Evolutionary conservation across 2,329 filamentous ascomycete species (phyloP).

Genomic region (Pestalotiopsis sp.): DNA sequence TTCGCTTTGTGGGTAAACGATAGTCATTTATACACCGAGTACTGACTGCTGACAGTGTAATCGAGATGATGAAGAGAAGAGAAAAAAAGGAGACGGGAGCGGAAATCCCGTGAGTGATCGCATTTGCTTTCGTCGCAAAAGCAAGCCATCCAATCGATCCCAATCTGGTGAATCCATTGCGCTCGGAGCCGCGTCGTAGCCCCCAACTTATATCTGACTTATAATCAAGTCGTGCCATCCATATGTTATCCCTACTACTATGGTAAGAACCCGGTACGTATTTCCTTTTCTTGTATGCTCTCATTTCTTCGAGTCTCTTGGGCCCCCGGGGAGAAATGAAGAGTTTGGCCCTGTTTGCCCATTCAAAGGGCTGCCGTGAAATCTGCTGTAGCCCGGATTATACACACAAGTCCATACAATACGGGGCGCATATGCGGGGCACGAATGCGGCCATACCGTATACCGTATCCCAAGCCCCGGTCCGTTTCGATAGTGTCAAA

Average conservation of each 20-base stretch:
- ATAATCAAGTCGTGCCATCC: neutral
- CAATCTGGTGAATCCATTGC: neutral
- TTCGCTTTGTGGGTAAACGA: neutral
- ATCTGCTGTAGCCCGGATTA: neutral
- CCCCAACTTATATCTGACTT: neutral
- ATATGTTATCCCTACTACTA: neutral
- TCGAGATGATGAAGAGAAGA: neutral
- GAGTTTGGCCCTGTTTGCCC: too few relatives aligned
- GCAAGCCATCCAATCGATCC: neutral
- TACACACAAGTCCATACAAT: neutral
- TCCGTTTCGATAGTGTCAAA: neutral
- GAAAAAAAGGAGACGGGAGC: neutral
- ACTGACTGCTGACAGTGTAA: neutral
- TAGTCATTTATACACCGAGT: neutral
- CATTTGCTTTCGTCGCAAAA: neutral
- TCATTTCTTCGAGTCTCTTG: too few relatives aligned
- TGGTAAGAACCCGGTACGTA: neutral
- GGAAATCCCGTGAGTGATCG: neutral
- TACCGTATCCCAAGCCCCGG: neutral
- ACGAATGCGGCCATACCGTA: neutral
- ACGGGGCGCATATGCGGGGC: neutral
- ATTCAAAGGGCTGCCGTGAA: neutral
- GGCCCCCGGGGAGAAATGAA: too few relatives aligned
- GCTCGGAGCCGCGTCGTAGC: neutral
- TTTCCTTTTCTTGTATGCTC: neutral